A percentile compares a stretch with the other conserved stretches of the same genome.
phyloP scores from a whole-genome alignment of 345 rosid species.

The Clarkia xantiana region DNA sequence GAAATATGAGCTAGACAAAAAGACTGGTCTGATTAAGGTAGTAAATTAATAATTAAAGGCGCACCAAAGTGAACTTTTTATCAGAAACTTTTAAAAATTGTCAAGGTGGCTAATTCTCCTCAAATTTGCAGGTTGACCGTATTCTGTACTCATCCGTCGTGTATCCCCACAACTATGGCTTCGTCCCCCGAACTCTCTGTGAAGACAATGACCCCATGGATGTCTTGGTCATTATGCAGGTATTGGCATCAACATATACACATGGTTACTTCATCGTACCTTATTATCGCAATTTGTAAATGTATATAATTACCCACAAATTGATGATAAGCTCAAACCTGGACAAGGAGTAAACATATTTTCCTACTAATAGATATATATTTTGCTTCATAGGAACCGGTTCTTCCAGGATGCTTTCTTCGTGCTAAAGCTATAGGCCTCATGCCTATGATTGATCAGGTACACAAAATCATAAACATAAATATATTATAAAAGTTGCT shows the following conservation, averaged over 20 bases:
- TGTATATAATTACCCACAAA: no score
- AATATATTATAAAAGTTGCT: not conserved
- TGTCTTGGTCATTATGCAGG: conserved; percentile 98
- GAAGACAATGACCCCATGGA: conserved; percentile 97
- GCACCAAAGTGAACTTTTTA: not conserved
- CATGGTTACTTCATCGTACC: no score
- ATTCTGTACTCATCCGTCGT: conserved; percentile 89
- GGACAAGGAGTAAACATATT: no score
- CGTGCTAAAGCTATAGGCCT: conserved; percentile 96
- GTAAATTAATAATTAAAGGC: conserved; percentile 8
- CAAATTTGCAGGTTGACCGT: conserved; percentile 64
- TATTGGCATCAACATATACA: conserved; percentile 6
- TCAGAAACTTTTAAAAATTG: conserved; percentile 3
- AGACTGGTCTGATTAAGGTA: conserved; percentile 91
- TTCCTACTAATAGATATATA: no score
- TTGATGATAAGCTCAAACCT: no score
- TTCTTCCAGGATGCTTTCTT: conserved; percentile 93
- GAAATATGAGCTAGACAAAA: conserved; percentile 96
- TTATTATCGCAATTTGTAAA: no score
- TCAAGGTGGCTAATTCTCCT: conserved; percentile 8
- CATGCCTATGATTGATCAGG: conserved; percentile 99
- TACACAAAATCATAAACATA: conserved; percentile 7
- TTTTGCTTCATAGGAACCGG: conserved; percentile 56
- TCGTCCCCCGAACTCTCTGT: conserved; percentile 93
- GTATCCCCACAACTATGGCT: conserved; percentile 98